Conservation (phyloP, 495 filamentous ascomycete species). For the Friedmanniomyces endolithicus region DNA sequence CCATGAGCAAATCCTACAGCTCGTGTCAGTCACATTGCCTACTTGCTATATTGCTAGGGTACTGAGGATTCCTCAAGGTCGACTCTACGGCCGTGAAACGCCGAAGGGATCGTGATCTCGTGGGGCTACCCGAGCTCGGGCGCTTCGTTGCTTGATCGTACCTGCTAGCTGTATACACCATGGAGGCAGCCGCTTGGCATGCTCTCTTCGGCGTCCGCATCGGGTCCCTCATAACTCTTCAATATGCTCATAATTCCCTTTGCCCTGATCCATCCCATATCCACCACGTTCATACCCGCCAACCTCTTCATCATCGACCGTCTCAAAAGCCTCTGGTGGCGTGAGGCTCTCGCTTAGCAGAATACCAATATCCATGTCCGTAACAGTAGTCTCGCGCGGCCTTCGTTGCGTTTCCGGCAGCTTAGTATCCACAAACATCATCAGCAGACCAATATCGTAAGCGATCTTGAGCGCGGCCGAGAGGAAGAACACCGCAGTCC, state of each 20-base stretch:
- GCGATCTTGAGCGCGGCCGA: constrained; percentile 55
- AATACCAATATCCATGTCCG: constrained; percentile 11
- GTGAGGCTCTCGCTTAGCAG: constrained; percentile 8
- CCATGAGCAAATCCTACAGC: no score
- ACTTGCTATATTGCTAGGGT: no score
- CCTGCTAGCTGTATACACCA: no score
- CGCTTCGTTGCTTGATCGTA: no score
- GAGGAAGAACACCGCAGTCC: constrained; percentile 57
- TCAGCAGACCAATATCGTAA: constrained; percentile 62
- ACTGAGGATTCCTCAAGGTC: no score
- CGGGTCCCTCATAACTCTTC: neutral
- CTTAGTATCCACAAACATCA: constrained; percentile 42
- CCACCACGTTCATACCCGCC: neutral
- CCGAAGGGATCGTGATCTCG: no score
- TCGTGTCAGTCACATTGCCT: no score
- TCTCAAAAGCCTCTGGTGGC: neutral
- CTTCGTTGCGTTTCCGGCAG: constrained; percentile 4
- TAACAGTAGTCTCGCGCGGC: neutral
- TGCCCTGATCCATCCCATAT: neutral
- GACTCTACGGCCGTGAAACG: no score
- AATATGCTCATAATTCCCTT: neutral
- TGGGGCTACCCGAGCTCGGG: no score
- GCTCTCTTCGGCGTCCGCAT: neutral
- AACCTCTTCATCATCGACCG: neutral
- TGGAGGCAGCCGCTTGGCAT: no score